A percentile compares a stretch with the other conserved stretches of the same genome.
These are phyloP conservation scores for Fusarium verticillioides DNA, from an alignment of 2,329 filamentous ascomycete species.

Conservation along the genomic window DNA sequence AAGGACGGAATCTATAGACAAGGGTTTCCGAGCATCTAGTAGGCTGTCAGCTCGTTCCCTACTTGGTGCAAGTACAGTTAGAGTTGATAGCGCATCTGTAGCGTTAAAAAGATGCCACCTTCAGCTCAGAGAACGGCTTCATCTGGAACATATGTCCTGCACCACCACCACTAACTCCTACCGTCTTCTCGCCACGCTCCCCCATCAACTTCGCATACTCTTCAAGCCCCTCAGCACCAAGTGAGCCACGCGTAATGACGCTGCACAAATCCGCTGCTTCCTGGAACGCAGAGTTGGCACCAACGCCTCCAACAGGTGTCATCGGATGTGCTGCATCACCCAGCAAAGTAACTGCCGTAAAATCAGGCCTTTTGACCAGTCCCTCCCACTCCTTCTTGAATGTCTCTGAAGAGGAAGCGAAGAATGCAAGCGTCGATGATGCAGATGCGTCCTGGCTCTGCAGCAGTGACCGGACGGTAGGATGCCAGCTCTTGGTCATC, in stretches of 20 bases:
- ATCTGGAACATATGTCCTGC: not conserved
- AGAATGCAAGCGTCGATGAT: not conserved
- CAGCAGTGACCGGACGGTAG: not conserved
- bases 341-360: not conserved
- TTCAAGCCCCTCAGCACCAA: not conserved
- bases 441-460: not conserved
- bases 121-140: not conserved
- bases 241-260: fast-evolving
- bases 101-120: not conserved
- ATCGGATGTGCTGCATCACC: not conserved
- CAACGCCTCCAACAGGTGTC: not conserved
- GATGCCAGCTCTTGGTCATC: not conserved
- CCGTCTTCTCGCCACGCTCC: not conserved
- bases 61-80: fast-evolving
- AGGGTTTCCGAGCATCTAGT: fast-evolving
- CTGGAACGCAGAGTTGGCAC: not conserved
- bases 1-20: fast-evolving
- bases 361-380: fast-evolving
- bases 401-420: fast-evolving
- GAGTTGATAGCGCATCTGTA: not conserved
- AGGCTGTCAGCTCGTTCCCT: fast-evolving
- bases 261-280: not conserved
- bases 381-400: not conserved
- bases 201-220: fast-evolving
- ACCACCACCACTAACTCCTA: not conserved